Evolutionary conservation across 2,329 filamentous ascomycete genomes (phyloP), one percentile per base, ranked within the genome.

Genomic region (Sordariomycetes sp.): DNA sequence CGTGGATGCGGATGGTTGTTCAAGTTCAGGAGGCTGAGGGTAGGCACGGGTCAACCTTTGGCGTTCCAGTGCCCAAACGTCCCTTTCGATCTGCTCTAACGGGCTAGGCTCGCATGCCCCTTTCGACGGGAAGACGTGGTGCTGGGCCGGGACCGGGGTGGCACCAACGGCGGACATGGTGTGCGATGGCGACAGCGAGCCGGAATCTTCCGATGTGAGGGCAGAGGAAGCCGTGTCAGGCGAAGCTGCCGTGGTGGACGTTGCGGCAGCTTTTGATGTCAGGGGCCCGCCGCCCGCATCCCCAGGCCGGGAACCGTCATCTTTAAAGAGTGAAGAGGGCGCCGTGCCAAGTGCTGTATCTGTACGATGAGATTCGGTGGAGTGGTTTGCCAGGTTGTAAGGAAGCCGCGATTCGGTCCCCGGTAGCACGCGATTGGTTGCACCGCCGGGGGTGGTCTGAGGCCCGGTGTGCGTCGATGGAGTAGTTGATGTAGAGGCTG

Each of bases 401-500:
- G 32, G 52, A 32, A 53, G 52, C 14, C 24, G 54, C 25, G 24
- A 48, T 24, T 54, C 28, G 32, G 25, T 53, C 25, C 34, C 43
- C 6, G 58, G 59, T 53, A 58, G 55, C 16, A 50, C 48, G 18
- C 34, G 53, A 54, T 35, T 37, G 25, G 52, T 20, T 32, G 57
- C 12, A 55, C 53, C 18, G 55, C 24, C 20, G 55, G 40, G 37
- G 34, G 58, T 52, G 40, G 58, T 55, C 43, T 58, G 56, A 57
- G 57, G 56, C 25, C 46, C 46, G 22, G 46, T 50, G 46, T 50
- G 20, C 46, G 58, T 53, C 24, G 54, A 58, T 48, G 57, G 32
- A 40, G 37, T 58, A 18, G 53, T 48, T 35, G 57, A n/a, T 59
- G 60, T 57, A 60, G 65, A 57, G 32, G 66, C 65, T 61, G 59